Evolutionary conservation across 2,329 filamentous ascomycete species (phyloP), one percentile per base, ranked within the genome.

Genomic region (Plectosphaerella cucumerina): DNA sequence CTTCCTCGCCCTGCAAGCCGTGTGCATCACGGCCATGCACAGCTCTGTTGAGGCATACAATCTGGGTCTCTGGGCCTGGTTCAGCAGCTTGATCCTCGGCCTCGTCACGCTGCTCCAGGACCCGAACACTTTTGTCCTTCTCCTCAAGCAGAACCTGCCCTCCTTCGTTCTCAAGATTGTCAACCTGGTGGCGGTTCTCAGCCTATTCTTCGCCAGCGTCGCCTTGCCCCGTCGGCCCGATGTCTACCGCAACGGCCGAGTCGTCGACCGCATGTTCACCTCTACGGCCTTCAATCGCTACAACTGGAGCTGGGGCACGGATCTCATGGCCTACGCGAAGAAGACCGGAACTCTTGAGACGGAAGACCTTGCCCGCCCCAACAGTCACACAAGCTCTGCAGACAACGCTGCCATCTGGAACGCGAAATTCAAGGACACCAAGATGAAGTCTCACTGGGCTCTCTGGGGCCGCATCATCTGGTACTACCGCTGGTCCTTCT

Each of bases 201-300:
- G 67, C n/a, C 66, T 82, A 17, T 66, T 70, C 14, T 56, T 79
- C 43, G 67, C 73, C 15, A 77, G 77, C 56, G 55, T 86, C 12
- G 73, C 76, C 1, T 70, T 90, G 14, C 86, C 85, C 4, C 78
- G 88, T 42, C 77, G 88, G 11, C 88, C 88, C 4, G 74, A 84
- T 49, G 82, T 91, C 17, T 89, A 76, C 60, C 71, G 76, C 59
- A 55, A 84, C 37, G 82, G 74, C 22, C 70, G 75, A 44, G 62
- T 74, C 4, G 84, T 93, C 31, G 87, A 92, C 61, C 70, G 72
- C 15, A 77, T 86, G 67, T 76, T 75, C 58, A 86, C 84, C 0
- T 74, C 73, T 4, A 84, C 84, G 2, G 78, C 83, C 1, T 71
- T 86, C 45, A 76, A 70, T 47, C 79, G 82, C 47, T 82, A 82